phyloP scores from a whole-genome alignment of 805 yeast species.

The Lipomyces starkeyi region DNA sequence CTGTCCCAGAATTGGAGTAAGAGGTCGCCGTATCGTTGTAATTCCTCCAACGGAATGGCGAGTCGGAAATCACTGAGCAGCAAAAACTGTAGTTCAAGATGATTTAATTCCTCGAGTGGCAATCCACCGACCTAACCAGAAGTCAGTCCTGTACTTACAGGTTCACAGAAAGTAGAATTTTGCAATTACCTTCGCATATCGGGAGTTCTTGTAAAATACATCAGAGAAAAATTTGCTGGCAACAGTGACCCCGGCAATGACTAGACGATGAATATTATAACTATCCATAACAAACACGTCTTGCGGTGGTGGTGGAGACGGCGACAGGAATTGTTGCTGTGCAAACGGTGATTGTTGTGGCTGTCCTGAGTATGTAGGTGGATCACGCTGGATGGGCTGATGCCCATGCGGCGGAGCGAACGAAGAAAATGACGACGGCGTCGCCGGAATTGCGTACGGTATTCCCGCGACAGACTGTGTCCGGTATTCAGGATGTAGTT shows the following conservation, averaged over 20 bases:
- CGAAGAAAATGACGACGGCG: slow-evolving; percentile 19
- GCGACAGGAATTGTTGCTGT: slow-evolving; percentile 15
- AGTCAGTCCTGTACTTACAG: not conserved
- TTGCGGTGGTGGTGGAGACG: slow-evolving; percentile 37
- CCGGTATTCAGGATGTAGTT: not conserved
- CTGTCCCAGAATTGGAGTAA: slow-evolving; percentile 83
- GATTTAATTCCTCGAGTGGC: slow-evolving; percentile 90
- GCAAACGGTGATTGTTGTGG: slow-evolving; percentile 28
- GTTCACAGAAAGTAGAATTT: not conserved
- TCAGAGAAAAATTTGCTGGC: slow-evolving; percentile 94
- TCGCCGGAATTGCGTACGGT: slow-evolving; percentile 9
- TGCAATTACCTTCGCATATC: slow-evolving; percentile 72
- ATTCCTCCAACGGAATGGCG: slow-evolving; percentile 86
- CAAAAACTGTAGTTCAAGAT: slow-evolving; percentile 87
- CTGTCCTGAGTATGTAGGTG: slow-evolving; percentile 14
- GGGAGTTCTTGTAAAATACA: slow-evolving; percentile 88
- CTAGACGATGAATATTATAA: slow-evolving; percentile 90
- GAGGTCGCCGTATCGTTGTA: slow-evolving; percentile 87
- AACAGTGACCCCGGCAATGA: slow-evolving; percentile 93
- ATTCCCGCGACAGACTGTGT: not conserved
- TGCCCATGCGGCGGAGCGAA: slow-evolving; percentile 6
- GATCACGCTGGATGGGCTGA: slow-evolving; percentile 12
- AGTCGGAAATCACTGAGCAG: slow-evolving; percentile 82
- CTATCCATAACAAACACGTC: slow-evolving; percentile 89
- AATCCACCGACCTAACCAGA: slow-evolving; percentile 74